These are phyloP conservation scores for Geotrichum restrictum DNA, from an alignment of 1,139 yeast genomes.

Conservation along the genomic window DNA sequence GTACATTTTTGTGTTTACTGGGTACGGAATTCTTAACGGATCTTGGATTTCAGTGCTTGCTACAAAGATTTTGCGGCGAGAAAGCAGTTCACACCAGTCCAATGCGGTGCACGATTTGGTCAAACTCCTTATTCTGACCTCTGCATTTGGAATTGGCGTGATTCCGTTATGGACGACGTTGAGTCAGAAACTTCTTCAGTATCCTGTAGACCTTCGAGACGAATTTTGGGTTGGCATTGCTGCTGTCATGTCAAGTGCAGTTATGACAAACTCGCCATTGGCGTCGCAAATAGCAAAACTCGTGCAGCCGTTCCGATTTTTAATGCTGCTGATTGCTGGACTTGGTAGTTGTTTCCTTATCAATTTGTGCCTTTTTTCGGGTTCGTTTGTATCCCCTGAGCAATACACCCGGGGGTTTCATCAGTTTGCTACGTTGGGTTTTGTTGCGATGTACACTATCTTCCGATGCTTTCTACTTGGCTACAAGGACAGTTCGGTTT, in stretches of 20 bases:
- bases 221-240: neutral
- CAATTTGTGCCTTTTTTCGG: neutral
- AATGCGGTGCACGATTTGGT: neutral
- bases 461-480: neutral
- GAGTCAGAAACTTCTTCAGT: neutral
- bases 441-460: slow-evolving; percentile 1
- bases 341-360: neutral
- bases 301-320: neutral
- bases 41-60: neutral
- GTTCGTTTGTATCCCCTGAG: neutral
- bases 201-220: neutral
- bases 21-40: neutral
- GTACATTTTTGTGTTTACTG: slow-evolving; percentile 2
- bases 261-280: neutral
- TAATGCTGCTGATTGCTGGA: neutral
- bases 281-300: neutral
- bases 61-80: neutral
- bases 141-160: neutral
- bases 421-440: neutral
- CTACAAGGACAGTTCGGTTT: neutral
- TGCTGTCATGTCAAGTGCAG: neutral
- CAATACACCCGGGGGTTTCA: neutral
- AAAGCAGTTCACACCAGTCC: neutral
- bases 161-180: slow-evolving; percentile 5
- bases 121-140: neutral